Base-by-base conservation (phyloP, 768 basidiomycete genomes). In the Dioszegia hungarica region DNA sequence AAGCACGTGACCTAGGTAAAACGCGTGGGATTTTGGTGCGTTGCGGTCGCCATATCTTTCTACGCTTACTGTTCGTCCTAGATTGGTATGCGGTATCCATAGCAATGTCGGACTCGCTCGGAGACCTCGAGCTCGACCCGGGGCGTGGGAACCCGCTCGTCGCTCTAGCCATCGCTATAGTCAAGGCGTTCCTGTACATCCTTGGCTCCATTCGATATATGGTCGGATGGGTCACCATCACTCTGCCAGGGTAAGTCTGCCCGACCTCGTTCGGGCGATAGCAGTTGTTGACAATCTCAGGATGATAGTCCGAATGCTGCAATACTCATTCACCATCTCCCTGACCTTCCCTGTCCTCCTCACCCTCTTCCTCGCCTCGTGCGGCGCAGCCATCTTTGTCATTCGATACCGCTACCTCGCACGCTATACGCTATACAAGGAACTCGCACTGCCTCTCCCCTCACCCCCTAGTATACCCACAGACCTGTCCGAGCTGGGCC, bases 261-360 rank as follows among this genome's bases (percentile, higher is more conserved):
- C n/a, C n/a, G n/a, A n/a, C n/a, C n/a, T n/a, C n/a, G n/a, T n/a
- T n/a, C n/a, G n/a, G n/a, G n/a, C n/a, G n/a, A n/a, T n/a, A n/a
- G n/a, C n/a, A n/a, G n/a, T n/a, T n/a, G n/a, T n/a, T n/a, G n/a
- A n/a, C n/a, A n/a, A n/a, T n/a, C n/a, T n/a, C 59, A 74, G 73
- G 20, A 62, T 62, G 28, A 59, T 75, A 14, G 70, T 75, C n/a
- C 56, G 71, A 28, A 70, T 72, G 41, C 68, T 77, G 6, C 68
- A 68, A 22, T 77, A 73, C 62, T 69, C 73, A 10, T 52, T 77
- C 43, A 77, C 75, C 38, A 72, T 74, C 29, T 73, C 93, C 85
- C 82, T 98, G 43, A 89, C 89, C 64, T 95, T 95, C 76, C 91
- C 90, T 82, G 88, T 87, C 39, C 86, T 97, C 63, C 86, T 87